Conservation (phyloP, 2,329 filamentous ascomycete genomes). For the Emmonsia crescens region DNA sequence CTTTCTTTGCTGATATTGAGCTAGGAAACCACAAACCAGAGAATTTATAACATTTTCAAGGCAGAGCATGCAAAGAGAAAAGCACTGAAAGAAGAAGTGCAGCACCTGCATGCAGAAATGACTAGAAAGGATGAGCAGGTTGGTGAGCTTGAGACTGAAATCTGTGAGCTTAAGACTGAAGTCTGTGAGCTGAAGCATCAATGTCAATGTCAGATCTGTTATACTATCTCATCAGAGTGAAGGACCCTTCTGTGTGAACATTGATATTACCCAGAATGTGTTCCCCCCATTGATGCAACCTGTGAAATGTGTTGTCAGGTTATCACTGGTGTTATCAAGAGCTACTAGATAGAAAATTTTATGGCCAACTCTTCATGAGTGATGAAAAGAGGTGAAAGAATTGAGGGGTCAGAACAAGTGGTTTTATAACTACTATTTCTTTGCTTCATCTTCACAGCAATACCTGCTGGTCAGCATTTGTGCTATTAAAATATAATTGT, state of each 20-base stretch:
- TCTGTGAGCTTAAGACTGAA: too few species aligned
- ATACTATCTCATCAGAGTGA: slow-evolving; percentile 1
- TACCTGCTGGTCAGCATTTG: too few species aligned
- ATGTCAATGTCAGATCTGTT: slow-evolving; percentile 4
- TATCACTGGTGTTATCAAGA: neutral
- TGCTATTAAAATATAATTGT: too few species aligned
- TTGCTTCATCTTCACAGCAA: too few species aligned
- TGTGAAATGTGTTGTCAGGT: neutral
- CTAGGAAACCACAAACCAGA: slow-evolving; percentile 2
- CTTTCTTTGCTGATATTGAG: slow-evolving; percentile 4
- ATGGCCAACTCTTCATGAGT: neutral
- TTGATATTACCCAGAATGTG: slow-evolving; percentile 1
- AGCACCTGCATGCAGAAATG: neutral
- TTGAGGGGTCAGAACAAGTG: too few species aligned
- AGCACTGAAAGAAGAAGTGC: slow-evolving; percentile 3
- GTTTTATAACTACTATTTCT: too few species aligned
- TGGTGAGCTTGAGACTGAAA: neutral
- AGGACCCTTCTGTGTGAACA: slow-evolving; percentile 4
- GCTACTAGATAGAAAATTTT: neutral
- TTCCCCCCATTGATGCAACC: neutral
- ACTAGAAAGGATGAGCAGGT: neutral
- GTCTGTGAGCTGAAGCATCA: neutral
- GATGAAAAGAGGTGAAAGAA: neutral
- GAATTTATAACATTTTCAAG: slow-evolving; percentile 3
- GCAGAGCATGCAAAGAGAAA: neutral